These are phyloP conservation scores for Glycine soja DNA, from an alignment of 306 rosid species.

Conservation along the genomic window DNA sequence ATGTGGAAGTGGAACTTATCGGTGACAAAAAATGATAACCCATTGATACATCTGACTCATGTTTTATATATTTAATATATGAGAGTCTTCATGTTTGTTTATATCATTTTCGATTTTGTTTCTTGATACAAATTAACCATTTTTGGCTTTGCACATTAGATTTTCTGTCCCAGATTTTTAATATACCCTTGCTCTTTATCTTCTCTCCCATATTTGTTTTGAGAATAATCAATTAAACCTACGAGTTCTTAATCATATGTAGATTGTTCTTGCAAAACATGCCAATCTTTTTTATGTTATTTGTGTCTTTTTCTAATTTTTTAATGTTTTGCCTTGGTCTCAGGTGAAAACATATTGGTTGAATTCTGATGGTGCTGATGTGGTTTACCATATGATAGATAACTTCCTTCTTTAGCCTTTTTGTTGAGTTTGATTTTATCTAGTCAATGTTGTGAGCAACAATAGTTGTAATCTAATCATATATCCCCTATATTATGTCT, in stretches of 20 bases:
- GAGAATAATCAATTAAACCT: constrained; percentile 2
- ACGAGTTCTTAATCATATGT: neutral
- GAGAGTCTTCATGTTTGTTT: neutral
- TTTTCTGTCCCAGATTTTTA: constrained; percentile 9
- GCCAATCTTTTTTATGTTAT: neutral
- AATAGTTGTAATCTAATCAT: constrained; percentile 38
- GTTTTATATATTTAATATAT: neutral
- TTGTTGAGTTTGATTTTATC: constrained; percentile 25
- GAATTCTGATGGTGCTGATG: constrained; percentile 96
- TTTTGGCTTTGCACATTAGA: neutral
- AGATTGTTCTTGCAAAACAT: neutral
- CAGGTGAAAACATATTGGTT: constrained; percentile 94
- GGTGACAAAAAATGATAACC: neutral
- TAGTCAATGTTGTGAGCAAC: constrained; percentile 40
- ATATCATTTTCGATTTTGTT: neutral
- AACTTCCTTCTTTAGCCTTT: constrained; percentile 67
- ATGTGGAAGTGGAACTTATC: neutral
- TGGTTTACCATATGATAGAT: constrained; percentile 89
- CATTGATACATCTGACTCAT: constrained; percentile 4
- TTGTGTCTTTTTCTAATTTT: constrained; percentile 24
- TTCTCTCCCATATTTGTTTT: constrained; percentile 6
- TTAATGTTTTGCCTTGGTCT: constrained; percentile 32
- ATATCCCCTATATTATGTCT: constrained; percentile 36
- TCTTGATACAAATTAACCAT: neutral
- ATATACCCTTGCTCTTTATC: neutral